Base-by-base conservation (phyloP, 2,329 filamentous ascomycete genomes). In the Metarhizium album region DNA sequence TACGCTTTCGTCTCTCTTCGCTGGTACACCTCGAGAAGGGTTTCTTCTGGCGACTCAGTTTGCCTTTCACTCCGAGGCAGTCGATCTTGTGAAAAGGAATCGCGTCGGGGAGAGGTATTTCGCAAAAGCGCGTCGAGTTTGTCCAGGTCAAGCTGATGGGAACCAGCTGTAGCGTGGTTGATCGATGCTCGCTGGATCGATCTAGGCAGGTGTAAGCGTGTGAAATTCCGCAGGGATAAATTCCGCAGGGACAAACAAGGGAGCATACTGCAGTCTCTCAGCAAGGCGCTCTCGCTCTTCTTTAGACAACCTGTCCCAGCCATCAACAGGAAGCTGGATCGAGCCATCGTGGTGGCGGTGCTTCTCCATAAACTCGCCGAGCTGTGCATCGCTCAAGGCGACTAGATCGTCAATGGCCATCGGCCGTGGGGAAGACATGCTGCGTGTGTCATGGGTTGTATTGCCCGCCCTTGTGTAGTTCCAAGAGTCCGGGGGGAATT, bases 101-200 rank as follows among this genome's bases (percentile, higher is more conserved):
- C 14, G 3, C 27, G 42, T 24, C 24, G 31, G 22, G 16, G 3
- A 2, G 49, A 47, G n/a, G 53, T 22, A 23, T 51, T 23, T 14
- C 35, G 53, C 5, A 60, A 51, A 18, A 43, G 55, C 3, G 49
- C 54, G 48, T 59, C 47, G 2, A 59, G 52, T 6, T 46, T 40
- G 33, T 52, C 52, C 11, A 59, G 54, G 50, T 60, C 54, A 8
- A 60, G 51, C 14, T 53, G 50, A 16, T 11, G 51, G 48, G 48
- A 18, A 35, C 31, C 3, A 4, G 31, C 31, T 11, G 31, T 35
- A 11, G 31, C 5, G 13, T n/a, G n/a, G n/a, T n/a, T n/a, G n/a
- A n/a, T n/a, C n/a, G n/a, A n/a, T n/a, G n/a, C n/a, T n/a, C n/a
- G n/a, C n/a, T n/a, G n/a, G n/a, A n/a, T n/a, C n/a, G n/a, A n/a